Evolutionary conservation across 1,139 yeast species (phyloP).

Genomic region (Yamadazyma siamensis): DNA sequence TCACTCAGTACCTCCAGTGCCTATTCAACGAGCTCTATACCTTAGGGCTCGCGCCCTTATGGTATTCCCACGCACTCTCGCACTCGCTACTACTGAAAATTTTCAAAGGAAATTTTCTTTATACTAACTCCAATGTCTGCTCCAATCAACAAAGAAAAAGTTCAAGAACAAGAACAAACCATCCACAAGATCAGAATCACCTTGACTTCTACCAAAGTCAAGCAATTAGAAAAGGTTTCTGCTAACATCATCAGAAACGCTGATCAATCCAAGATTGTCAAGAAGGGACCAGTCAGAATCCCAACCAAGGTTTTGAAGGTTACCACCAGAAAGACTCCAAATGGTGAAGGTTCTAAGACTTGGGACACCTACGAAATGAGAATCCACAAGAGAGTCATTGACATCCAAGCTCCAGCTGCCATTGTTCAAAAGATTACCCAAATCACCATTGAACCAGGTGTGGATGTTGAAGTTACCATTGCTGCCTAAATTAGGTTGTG

Average conservation of each 20-base stretch:
- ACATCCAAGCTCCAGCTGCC: constrained; percentile 95
- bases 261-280: constrained; percentile 72
- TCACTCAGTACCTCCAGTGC: too few species aligned
- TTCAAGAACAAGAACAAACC: constrained; percentile 75
- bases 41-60: constrained; percentile 11
- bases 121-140: constrained; percentile 64
- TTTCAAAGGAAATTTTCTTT: too few species aligned
- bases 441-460: constrained; percentile 70
- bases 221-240: constrained; percentile 93
- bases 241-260: constrained; percentile 89
- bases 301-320: constrained; percentile 99
- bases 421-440: constrained; percentile 95
- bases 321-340: constrained; percentile 99
- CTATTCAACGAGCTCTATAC: too few species aligned
- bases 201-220: constrained; percentile 97
- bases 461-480: constrained; percentile 40
- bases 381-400: constrained; percentile 99
- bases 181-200: constrained; percentile 99
- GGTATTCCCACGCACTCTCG: constrained; percentile 3
- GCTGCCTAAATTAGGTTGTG: constrained; percentile 26
- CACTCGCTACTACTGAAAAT: neutral
- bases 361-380: constrained; percentile 99
- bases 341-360: constrained; percentile 99
- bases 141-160: constrained; percentile 75
- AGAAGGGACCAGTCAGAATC: constrained; percentile 99